These are phyloP conservation scores for Trypanosoma avium DNA, from an alignment of 208 protist genomes.

Conservation along the genomic window DNA sequence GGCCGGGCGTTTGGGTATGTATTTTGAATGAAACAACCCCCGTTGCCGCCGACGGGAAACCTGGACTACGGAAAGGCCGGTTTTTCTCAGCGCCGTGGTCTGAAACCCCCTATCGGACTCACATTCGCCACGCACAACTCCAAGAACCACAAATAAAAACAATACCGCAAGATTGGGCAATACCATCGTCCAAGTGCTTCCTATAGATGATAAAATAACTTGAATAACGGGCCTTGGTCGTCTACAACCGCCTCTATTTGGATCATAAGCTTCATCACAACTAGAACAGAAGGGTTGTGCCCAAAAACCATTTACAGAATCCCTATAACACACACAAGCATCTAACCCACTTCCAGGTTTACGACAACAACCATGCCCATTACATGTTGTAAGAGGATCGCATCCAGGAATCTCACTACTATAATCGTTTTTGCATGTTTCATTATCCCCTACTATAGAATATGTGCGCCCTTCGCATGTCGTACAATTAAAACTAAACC, in stretches of 20 bases:
- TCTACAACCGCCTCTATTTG: conserved; percentile 25
- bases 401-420: conserved; percentile 13
- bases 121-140: conserved; percentile 56
- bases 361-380: conserved; percentile 61
- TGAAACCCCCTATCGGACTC: conserved; percentile 67
- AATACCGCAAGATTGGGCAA: conserved; percentile 71
- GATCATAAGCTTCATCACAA: conserved; percentile 39
- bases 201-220: conserved; percentile 63
- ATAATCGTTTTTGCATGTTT: conserved; percentile 27
- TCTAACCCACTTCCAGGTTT: background rate
- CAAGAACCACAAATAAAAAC: conserved; percentile 66
- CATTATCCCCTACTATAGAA: conserved; percentile 31
- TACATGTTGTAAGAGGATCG: conserved; percentile 39
- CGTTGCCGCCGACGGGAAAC: conserved; percentile 59
- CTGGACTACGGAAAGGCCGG: conserved; percentile 70
- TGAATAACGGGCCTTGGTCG: conserved; percentile 32
- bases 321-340: conserved; percentile 44
- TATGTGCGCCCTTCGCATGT: conserved; percentile 59
- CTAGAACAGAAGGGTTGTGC: conserved; percentile 28
- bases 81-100: conserved; percentile 60
- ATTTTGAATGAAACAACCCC: conserved; percentile 73
- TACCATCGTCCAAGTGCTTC: conserved; percentile 82
- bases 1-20: conserved; percentile 62
- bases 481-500: conserved; percentile 40
- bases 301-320: conserved; percentile 49